These are phyloP conservation scores for Leishmania lainsoni DNA, from an alignment of 208 protist genomes.

Conservation along the genomic window DNA sequence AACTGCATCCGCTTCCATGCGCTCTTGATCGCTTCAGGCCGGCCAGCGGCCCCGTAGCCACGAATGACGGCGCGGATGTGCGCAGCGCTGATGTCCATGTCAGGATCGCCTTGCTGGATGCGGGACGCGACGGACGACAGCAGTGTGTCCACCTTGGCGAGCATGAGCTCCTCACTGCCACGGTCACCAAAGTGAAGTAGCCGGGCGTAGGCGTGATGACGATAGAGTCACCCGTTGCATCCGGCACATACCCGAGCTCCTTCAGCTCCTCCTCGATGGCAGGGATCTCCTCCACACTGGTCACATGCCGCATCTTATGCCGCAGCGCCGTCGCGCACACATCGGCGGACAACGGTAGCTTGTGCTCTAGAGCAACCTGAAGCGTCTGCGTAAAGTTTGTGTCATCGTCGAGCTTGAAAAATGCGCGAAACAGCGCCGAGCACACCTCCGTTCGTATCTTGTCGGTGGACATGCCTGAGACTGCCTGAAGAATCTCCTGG, in stretches of 20 bases:
- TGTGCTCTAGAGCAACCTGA: conserved; percentile 48
- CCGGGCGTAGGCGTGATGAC: conserved; percentile 84
- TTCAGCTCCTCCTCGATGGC: conserved; percentile 70
- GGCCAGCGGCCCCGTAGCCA: conserved; percentile 83
- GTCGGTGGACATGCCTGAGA: conserved; percentile 28
- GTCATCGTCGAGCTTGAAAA: conserved; percentile 56
- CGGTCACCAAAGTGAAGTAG: conserved; percentile 85
- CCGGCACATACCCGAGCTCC: conserved; percentile 67
- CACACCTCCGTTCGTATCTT: conserved; percentile 43
- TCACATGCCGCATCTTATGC: conserved; percentile 76
- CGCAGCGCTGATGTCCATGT: conserved; percentile 84
- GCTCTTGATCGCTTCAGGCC: conserved; percentile 70
- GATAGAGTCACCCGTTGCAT: conserved; percentile 84
- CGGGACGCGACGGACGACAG: conserved; percentile 85
- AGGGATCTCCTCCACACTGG: conserved; percentile 67
- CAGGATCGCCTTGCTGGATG: conserved; percentile 81
- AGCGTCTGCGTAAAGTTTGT: conserved; percentile 66
- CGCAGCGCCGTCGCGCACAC: conserved; percentile 70
- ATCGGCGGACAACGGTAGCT: conserved; percentile 39
- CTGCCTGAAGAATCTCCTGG: conserved; percentile 41
- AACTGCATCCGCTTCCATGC: conserved; percentile 80
- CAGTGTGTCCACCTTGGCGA: conserved; percentile 88
- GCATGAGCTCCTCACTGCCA: conserved; percentile 85
- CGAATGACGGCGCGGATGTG: conserved; percentile 87
- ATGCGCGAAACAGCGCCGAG: conserved; percentile 64